A percentile compares a stretch with the other conserved stretches of the same genome.
phyloP scores from a whole-genome alignment of 2,329 filamentous ascomycete species.

The Trichoderma atrobrunneum region DNA sequence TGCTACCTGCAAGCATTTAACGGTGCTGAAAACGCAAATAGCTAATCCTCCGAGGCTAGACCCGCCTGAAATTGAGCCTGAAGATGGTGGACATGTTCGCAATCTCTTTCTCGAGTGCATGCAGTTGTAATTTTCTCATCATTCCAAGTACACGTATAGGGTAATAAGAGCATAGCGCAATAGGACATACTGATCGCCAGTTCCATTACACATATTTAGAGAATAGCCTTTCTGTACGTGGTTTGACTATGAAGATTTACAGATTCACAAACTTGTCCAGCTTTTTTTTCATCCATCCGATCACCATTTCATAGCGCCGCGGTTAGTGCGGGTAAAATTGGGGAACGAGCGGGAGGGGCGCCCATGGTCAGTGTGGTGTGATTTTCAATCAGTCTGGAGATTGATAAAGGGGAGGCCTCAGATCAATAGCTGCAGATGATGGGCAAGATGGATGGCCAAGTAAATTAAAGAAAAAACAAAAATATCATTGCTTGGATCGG shows the following conservation, averaged over 20 bases:
- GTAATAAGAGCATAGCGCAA: not conserved
- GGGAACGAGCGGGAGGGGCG: not conserved
- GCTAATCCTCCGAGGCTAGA: not conserved
- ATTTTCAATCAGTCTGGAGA: not conserved
- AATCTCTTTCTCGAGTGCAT: not conserved
- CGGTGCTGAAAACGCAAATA: not conserved
- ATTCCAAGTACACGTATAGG: not conserved
- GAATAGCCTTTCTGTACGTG: not conserved
- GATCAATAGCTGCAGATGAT: not conserved
- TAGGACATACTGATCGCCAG: not conserved
- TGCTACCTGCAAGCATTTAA: not conserved
- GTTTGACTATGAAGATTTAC: not conserved
- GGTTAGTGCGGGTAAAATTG: constrained; percentile 13
- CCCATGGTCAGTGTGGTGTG: not conserved
- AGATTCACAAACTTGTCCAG: not conserved
- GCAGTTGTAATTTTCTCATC: not conserved
- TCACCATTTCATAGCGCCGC: not conserved
- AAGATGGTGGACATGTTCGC: not conserved
- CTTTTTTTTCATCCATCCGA: not conserved
- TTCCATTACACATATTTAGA: not conserved
- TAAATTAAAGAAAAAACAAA: not conserved
- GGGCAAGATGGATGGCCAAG: not conserved
- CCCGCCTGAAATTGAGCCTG: not conserved
- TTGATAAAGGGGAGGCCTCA: not conserved
- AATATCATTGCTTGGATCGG: not conserved